Evolutionary conservation across 108 stramenopile species (phyloP).

Genomic region (Cyclostephanos tholiformis): DNA sequence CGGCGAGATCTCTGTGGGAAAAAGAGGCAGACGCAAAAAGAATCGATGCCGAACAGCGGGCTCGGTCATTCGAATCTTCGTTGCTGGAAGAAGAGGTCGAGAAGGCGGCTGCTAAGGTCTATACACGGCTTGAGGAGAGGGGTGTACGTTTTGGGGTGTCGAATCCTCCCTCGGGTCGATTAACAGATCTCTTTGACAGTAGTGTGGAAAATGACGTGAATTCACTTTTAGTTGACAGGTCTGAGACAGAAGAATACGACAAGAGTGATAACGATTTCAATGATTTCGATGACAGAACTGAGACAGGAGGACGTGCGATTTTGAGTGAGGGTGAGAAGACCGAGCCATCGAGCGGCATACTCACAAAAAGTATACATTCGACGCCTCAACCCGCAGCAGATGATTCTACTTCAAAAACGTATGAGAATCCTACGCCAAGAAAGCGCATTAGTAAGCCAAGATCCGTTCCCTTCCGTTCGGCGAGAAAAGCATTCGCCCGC

Average conservation of each 20-base stretch:
- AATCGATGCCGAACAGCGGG: neutral
- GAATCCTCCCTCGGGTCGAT: constrained; percentile 15
- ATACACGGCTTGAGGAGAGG: constrained; percentile 26
- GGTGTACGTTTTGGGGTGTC: constrained; percentile 33
- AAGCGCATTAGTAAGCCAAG: neutral
- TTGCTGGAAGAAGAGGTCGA: constrained; percentile 34
- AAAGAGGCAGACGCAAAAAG: neutral
- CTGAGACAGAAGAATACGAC: constrained; percentile 14
- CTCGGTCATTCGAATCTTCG: neutral
- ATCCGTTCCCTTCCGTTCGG: constrained; percentile 42
- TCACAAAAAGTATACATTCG: neutral
- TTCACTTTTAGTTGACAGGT: constrained; percentile 1
- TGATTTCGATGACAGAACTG: constrained; percentile 1
- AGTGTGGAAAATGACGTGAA: neutral
- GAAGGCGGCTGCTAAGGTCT: constrained; percentile 42
- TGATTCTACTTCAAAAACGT: constrained; percentile 15
- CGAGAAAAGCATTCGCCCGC: constrained; percentile 55
- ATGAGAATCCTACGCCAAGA: constrained; percentile 9
- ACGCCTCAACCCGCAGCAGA: neutral
- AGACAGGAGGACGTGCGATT: neutral
- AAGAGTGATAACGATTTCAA: constrained; percentile 7
- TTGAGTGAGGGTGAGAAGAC: neutral
- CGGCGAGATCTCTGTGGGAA: constrained; percentile 32
- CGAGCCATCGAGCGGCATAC: neutral
- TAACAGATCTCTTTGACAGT: constrained; percentile 17